phyloP scores from a whole-genome alignment of 2,329 filamentous ascomycete genomes.

The Colletotrichum sp. region DNA sequence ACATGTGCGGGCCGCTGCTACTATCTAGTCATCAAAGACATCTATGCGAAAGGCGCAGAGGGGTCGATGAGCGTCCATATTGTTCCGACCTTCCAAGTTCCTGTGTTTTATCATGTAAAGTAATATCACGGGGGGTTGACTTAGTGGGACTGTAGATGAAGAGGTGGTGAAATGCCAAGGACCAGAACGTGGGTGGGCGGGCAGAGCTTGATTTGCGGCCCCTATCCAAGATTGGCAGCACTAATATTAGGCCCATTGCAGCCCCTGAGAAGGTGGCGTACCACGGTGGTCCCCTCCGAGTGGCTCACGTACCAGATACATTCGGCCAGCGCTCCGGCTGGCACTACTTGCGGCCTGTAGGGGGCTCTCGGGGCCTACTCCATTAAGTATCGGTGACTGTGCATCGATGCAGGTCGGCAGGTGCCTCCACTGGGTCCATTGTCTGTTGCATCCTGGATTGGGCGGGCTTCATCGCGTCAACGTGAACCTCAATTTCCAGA shows the following conservation, averaged over 20 bases:
- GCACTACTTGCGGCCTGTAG: neutral
- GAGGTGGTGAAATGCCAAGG: slow-evolving; percentile 17
- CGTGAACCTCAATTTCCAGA: slow-evolving; percentile 20
- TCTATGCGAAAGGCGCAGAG: neutral
- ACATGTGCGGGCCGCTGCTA: neutral
- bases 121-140: too few relatives aligned
- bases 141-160: neutral
- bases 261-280: slow-evolving; percentile 21
- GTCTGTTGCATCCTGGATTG: slow-evolving; percentile 15
- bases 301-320: slow-evolving; percentile 5
- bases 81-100: too few relatives aligned
- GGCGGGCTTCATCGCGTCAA: slow-evolving; percentile 18
- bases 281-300: neutral
- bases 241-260: slow-evolving; percentile 22
- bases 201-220: slow-evolving; percentile 22
- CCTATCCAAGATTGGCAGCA: slow-evolving; percentile 19
- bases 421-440: too few relatives aligned
- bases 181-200: slow-evolving; percentile 13
- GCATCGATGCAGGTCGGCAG: neutral
- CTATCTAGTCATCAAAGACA: neutral
- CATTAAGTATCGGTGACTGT: slow-evolving; percentile 5
- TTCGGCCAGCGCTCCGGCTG: neutral
- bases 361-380: neutral
- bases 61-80: too few relatives aligned
- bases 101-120: too few relatives aligned